Evolutionary conservation across 2,329 filamentous ascomycete genomes (phyloP).

Genomic region (Beauveria brongniartii): DNA sequence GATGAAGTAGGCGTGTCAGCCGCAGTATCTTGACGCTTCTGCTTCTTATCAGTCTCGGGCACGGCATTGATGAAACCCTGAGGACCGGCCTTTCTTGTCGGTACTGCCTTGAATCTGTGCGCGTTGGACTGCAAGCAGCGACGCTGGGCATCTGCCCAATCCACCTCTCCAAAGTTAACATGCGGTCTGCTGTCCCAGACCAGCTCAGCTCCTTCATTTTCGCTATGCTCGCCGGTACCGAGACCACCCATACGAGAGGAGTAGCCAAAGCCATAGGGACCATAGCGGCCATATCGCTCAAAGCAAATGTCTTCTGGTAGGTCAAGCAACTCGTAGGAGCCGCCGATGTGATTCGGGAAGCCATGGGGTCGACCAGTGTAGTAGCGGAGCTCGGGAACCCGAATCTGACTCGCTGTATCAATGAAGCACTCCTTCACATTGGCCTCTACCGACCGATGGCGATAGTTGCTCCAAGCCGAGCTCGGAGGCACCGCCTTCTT

Average conservation of each 20-base stretch:
- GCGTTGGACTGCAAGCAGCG: constrained; percentile 65
- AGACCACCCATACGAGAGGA: constrained; percentile 68
- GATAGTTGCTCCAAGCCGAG: constrained; percentile 27
- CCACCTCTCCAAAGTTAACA: constrained; percentile 68
- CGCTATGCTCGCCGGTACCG: constrained; percentile 77
- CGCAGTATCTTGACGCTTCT: constrained; percentile 8
- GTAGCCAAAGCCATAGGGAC: constrained; percentile 87
- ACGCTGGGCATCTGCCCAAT: constrained; percentile 73
- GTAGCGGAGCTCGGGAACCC: constrained; percentile 62
- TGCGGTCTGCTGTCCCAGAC: constrained; percentile 66
- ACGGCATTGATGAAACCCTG: constrained; percentile 46
- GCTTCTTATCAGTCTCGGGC: constrained; percentile 10
- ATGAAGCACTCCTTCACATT: constrained; percentile 70
- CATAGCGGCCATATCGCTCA: constrained; percentile 80
- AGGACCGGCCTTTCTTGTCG: constrained; percentile 29
- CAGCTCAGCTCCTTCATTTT: constrained; percentile 69
- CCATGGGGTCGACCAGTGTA: constrained; percentile 73
- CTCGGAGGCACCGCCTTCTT: constrained; percentile 21
- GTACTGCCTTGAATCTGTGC: constrained; percentile 54
- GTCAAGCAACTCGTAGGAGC: constrained; percentile 76
- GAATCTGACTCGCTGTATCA: constrained; percentile 56
- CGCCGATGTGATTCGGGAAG: constrained; percentile 76
- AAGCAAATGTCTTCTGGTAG: constrained; percentile 85
- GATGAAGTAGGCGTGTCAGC: constrained; percentile 12
- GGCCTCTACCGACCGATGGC: constrained; percentile 33